A percentile compares a stretch with the other conserved stretches of the same genome.
Conservation (phyloP, 1,284 basidiomycete species). For the Coniferiporia weirii region DNA sequence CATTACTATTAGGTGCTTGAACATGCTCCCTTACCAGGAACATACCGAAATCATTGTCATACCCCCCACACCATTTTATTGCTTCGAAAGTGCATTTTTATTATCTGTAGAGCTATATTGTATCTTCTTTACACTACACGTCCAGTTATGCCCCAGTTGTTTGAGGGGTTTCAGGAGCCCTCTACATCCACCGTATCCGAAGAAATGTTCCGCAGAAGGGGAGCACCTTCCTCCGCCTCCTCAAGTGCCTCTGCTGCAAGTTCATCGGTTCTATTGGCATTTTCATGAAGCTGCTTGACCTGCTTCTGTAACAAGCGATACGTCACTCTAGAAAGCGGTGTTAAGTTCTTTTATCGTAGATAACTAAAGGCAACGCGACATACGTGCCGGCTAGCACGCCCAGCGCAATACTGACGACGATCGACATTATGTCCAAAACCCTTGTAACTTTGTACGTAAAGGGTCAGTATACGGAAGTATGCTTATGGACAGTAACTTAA, state of each 20-base stretch:
- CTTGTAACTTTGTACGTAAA: conserved; percentile 45
- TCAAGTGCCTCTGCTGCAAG: conserved; percentile 59
- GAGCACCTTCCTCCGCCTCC: conserved; percentile 56
- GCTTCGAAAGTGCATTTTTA: background rate
- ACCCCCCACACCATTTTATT: background rate
- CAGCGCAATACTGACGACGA: conserved; percentile 52
- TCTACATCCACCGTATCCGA: conserved; percentile 21
- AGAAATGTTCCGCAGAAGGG: conserved; percentile 42
- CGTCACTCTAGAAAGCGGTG: conserved; percentile 42
- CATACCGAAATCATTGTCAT: conserved; percentile 1
- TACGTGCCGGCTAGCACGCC: conserved; percentile 62
- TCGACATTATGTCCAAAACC: conserved; percentile 54
- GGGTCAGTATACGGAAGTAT: background rate
- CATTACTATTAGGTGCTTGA: conserved; percentile 59
- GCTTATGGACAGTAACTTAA: conserved; percentile 29
- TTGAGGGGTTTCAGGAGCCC: background rate
- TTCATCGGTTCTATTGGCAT: conserved; percentile 47
- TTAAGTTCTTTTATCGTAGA: conserved; percentile 10
- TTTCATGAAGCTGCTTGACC: conserved; percentile 48
- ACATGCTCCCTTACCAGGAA: background rate
- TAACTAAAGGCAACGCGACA: conserved; percentile 25
- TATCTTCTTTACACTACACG: conserved; percentile 8
- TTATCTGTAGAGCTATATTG: conserved; percentile 10
- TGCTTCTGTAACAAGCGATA: conserved; percentile 60
- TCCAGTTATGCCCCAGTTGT: background rate